These are phyloP conservation scores for Primulina huaijiensis DNA, from an alignment of 257 asterid genomes.

Conservation along the genomic window DNA sequence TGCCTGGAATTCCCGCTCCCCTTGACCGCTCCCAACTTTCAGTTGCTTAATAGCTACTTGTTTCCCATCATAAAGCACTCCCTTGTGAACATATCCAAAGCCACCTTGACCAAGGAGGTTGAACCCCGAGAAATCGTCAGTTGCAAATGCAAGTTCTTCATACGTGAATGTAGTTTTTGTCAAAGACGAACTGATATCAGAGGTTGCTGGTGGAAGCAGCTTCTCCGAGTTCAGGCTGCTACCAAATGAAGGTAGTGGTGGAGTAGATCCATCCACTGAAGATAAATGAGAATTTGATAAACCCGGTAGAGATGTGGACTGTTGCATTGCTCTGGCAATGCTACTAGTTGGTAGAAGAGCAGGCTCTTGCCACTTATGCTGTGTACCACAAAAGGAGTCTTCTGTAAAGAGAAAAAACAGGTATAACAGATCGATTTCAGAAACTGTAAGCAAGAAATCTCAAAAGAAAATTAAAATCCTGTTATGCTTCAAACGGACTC, in stretches of 20 bases:
- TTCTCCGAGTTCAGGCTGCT: conserved; percentile 43
- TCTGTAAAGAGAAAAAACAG: conserved; percentile 30
- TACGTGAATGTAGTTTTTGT: conserved; percentile 59
- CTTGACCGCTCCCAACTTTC: conserved; percentile 80
- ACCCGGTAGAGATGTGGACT: conserved; percentile 32
- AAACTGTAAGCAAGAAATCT: conserved; percentile 18
- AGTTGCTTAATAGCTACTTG: conserved; percentile 79
- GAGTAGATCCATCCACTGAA: conserved; percentile 34
- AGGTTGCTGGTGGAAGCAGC: conserved; percentile 25
- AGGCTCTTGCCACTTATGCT: conserved; percentile 35
- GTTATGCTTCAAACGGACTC: not conserved
- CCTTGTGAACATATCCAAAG: conserved; percentile 86
- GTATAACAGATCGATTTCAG: conserved; percentile 7
- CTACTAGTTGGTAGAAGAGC: conserved; percentile 33
- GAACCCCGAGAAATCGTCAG: conserved; percentile 48
- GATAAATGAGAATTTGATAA: conserved; percentile 36
- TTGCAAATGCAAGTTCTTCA: conserved; percentile 70
- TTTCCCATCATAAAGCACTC: conserved; percentile 66
- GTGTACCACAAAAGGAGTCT: conserved; percentile 35
- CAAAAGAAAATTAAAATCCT: not conserved
- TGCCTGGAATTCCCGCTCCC: conserved; percentile 98
- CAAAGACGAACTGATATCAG: conserved; percentile 28
- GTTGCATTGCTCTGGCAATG: conserved; percentile 26
- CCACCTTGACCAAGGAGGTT: conserved; percentile 92
- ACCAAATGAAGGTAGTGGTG: conserved; percentile 39